Evolutionary conservation across 2,329 filamentous ascomycete genomes (phyloP), one percentile per base, ranked within the genome.

Genomic region (Ramularia collo-cygni): DNA sequence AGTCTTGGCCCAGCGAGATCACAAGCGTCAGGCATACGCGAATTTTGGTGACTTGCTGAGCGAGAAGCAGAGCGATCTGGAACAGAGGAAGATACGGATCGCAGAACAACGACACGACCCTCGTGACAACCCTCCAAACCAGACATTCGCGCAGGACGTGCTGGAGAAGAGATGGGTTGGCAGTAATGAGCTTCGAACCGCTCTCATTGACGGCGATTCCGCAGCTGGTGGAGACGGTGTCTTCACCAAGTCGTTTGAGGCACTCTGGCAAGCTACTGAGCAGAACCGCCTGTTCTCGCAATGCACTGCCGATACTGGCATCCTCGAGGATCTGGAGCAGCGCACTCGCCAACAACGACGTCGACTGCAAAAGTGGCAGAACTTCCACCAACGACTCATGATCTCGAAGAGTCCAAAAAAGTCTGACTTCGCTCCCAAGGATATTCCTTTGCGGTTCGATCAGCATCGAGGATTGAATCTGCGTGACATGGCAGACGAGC

Each of bases 161-260:
- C 65, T 88, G 19, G 71, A 74, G 26, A 79, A 80, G 45, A 85
- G 87, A 50, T 95, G 88, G 88, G 71, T 84, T 10, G 88, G 86
- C 2, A 78, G 81, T 54, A 76, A 81, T 43, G 74, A 77, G 40
- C 90, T 87, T 81, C 73, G 85, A 52, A 75, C 85, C 34, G 70
- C 77, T 2, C 65, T 95, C 14, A 59, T 92, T 0, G 71, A 81
- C 36, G 85, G 85, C 2, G 81, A 85, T 32, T 67, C 69, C 14
- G 67, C 67, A 6, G 64, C 69, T 2, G 67, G 67, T 17, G 74
- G 69, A 21, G 82, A 84, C 44, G 73, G 70, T 0, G 66, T 92
- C n/a, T 59, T 94, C 10, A 47, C 42, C n/a, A 43, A 44, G 19
- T 69, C 77, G 0, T 92, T 89, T 47, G 75, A 84, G 19, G 69